A percentile compares a stretch with the other conserved stretches of the same genome.
phyloP scores from a whole-genome alignment of 2,329 filamentous ascomycete species.

The Alternaria triticina region DNA sequence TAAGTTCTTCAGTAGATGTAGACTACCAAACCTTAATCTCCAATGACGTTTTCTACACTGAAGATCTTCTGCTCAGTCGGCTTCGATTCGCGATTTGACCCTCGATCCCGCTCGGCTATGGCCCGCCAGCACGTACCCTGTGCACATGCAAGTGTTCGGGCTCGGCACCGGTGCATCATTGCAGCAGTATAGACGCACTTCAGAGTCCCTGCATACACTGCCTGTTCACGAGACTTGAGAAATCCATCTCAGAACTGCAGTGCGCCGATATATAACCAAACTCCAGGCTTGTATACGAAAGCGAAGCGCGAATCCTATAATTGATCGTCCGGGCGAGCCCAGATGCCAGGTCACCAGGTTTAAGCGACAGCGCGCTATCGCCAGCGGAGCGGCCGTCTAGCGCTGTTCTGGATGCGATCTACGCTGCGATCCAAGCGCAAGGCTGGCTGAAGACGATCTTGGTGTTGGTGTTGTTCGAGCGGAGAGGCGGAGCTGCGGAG shows the following conservation, averaged over 20 bases:
- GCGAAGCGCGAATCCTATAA: not conserved
- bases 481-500: not conserved
- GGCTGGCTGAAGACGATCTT: conserved; percentile 4
- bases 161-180: not conserved
- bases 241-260: not conserved
- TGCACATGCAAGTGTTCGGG: not conserved
- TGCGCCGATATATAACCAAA: not conserved
- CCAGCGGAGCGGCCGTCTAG: not conserved
- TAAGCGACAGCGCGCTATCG: conserved; percentile 2
- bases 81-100: not conserved
- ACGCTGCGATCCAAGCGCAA: not conserved
- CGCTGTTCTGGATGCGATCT: not conserved
- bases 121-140: not conserved
- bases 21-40: not conserved
- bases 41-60: not conserved
- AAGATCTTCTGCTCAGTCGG: not conserved
- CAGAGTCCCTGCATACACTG: not conserved
- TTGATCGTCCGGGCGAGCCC: not conserved
- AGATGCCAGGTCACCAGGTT: not conserved
- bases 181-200: not conserved
- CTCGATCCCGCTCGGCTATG: not conserved
- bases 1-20: not conserved
- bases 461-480: not conserved
- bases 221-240: not conserved
- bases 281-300: not conserved